phyloP scores from a whole-genome alignment of 176 grass and related monocot species.

The Avena atlantica region DNA sequence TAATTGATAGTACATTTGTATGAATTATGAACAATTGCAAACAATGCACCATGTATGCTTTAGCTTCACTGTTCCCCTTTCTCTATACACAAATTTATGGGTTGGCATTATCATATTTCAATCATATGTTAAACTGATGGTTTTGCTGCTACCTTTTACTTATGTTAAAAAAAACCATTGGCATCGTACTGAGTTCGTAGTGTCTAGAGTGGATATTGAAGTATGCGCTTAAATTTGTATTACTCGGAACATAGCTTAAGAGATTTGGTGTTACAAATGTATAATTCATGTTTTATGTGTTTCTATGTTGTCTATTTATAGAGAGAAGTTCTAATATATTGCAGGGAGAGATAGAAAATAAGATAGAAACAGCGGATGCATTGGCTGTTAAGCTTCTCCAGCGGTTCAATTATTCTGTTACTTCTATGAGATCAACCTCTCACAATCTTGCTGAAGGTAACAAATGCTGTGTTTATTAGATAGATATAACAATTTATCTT shows the following conservation, averaged over 20 bases:
- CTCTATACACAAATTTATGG: neutral
- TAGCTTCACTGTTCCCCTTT: neutral
- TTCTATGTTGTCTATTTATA: neutral
- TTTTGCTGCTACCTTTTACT: neutral
- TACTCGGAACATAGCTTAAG: slow-evolving; percentile 9
- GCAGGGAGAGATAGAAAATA: slow-evolving; percentile 89
- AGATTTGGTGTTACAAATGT: neutral
- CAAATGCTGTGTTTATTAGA: neutral
- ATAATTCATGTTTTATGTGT: neutral
- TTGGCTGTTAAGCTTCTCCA: slow-evolving; percentile 87
- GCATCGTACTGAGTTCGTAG: neutral
- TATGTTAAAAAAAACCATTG: neutral
- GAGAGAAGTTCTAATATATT: neutral
- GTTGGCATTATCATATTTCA: neutral
- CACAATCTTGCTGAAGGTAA: slow-evolving; percentile 75
- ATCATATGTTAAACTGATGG: slow-evolving; percentile 12
- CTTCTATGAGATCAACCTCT: slow-evolving; percentile 78
- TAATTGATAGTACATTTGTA: neutral
- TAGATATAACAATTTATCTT: neutral
- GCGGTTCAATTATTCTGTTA: slow-evolving; percentile 79
- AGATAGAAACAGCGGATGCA: slow-evolving; percentile 90
- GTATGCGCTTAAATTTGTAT: neutral
- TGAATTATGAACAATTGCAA: neutral
- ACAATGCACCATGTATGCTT: neutral
- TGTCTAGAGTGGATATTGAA: neutral